Conservation (phyloP, 345 rosid species). For the Populus simonii region DNA sequence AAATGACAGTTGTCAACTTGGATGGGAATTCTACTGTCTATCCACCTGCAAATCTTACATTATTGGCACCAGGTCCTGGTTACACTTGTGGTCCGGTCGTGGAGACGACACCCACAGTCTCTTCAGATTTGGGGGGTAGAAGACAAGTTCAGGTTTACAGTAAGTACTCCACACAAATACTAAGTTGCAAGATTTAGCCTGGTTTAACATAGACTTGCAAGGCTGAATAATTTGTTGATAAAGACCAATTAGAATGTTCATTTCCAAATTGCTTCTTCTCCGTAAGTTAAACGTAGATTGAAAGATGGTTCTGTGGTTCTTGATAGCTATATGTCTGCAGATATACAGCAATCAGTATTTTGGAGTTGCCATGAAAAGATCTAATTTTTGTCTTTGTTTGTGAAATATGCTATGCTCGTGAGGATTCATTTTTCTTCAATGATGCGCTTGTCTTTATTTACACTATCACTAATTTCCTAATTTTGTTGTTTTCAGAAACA, state of each 20-base stretch:
- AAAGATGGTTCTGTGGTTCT: background rate
- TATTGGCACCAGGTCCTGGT: constrained; percentile 53
- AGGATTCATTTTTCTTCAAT: background rate
- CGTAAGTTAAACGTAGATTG: background rate
- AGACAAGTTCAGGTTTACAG: constrained; percentile 52
- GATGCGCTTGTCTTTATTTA: background rate
- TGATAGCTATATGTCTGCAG: background rate
- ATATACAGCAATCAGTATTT: background rate
- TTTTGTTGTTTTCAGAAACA: constrained; percentile 38
- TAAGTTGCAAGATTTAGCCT: background rate
- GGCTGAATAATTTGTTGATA: background rate
- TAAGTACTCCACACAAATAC: constrained; percentile 22
- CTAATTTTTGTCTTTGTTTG: background rate
- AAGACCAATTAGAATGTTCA: background rate
- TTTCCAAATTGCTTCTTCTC: background rate
- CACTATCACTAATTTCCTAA: background rate
- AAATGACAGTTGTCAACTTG: constrained; percentile 42
- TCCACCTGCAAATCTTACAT: constrained; percentile 45
- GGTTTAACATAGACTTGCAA: background rate
- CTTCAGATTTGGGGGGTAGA: constrained; percentile 43
- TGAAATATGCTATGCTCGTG: background rate
- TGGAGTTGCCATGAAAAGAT: background rate
- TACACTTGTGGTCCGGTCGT: constrained; percentile 47
- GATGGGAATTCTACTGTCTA: constrained; percentile 13
- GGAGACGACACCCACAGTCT: constrained; percentile 40